Base-by-base conservation (phyloP, 345 rosid species). In the Gossypium raimondii region DNA sequence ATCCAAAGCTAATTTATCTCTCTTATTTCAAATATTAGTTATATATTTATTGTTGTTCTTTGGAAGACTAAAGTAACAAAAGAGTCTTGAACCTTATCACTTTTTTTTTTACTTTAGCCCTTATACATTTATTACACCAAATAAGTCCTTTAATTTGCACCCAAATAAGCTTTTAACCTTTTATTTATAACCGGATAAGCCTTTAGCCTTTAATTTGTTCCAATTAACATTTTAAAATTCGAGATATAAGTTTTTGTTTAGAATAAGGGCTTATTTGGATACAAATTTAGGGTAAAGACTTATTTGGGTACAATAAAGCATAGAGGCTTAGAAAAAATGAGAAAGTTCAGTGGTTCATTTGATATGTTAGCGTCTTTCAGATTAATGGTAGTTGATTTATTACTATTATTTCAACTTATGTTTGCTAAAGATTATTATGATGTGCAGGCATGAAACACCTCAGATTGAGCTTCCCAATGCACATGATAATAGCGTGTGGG, bases 401-500 rank as follows among this genome's bases (percentile, higher is more conserved):
- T 34, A 34, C 5, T 34, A 34, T 5, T 34, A 34, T 34, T 34
- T 34, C 16, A 41, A 43, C 76, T 52, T 76, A 72, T 77, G 76
- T 79, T 58, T 41, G 57, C 67, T 69, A 69, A 56, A 48, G 12
- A 50, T 73, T 62, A 44, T 81, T 70, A 52, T 75, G 65, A 66
- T 82, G 65, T 67, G 18, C 94, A 91, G 99, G 86, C 97, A 91
- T 88, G 99, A 90, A 84, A 89, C 88, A 72, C 99, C 98, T 41
- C 97, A 93, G 86, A 84, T 88, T 83, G 98, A 95, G 84, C 90
- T 90, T 75, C 53, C 87, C 14, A 86, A 76, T 80, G 97, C 97
- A 25, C 99, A 95, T 84, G 99, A 91, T 79, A 89, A 86, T 81
- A 88, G 94, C 79, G 97, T 95, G 52, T 95, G 97, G 97, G 97